Percentiles rank a stretch among this genome's conserved stretches.
phyloP scores from a whole-genome alignment of 73 alveolate genomes.

The Paramecium caudatum region DNA sequence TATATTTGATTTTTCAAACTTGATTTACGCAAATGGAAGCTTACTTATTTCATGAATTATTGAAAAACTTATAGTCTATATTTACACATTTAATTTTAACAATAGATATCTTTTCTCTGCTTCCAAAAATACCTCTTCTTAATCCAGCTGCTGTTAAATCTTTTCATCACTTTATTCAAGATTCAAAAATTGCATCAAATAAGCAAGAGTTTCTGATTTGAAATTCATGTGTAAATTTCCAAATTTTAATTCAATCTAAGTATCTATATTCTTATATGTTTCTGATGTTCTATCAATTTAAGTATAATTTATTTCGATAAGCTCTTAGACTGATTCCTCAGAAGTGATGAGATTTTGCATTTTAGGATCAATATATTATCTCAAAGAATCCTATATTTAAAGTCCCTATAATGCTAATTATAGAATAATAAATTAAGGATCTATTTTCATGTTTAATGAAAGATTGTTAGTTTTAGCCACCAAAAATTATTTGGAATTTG shows the following conservation, averaged over 20 bases:
- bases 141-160: neutral
- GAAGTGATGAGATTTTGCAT: neutral
- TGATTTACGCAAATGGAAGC: neutral
- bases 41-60: constrained; percentile 40
- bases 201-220: constrained; percentile 39
- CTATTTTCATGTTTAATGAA: neutral
- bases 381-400: neutral
- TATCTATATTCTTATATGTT: neutral
- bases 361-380: neutral
- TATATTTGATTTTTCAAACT: neutral
- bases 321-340: neutral
- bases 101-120: neutral
- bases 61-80: neutral
- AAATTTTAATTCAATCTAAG: constrained; percentile 11
- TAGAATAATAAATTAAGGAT: neutral
- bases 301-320: neutral
- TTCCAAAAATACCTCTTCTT: constrained; percentile 35
- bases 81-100: constrained; percentile 39
- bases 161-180: neutral
- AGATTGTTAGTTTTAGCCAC: constrained; percentile 12
- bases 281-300: neutral
- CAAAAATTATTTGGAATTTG: constrained; percentile 4
- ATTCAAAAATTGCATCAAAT: constrained; percentile 17
- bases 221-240: constrained; percentile 37
- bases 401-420: neutral